phyloP scores from a whole-genome alignment of 148 eudicot species.

The Diospyros lotus region DNA sequence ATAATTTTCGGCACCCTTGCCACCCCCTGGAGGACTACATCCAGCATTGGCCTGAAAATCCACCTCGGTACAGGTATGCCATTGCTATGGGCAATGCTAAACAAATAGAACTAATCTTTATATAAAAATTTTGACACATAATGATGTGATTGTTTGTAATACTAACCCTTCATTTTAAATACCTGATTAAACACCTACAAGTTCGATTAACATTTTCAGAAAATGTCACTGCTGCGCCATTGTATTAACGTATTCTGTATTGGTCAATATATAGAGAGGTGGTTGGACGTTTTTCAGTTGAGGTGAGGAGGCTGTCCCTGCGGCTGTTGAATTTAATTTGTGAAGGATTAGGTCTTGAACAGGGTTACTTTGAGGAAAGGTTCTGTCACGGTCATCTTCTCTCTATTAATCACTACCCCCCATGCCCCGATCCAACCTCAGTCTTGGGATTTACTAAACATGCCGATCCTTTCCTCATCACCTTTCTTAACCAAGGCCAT shows the following conservation, averaged over 20 bases:
- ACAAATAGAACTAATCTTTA: too few species aligned
- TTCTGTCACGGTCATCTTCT: not conserved
- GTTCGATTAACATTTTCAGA: too few species aligned
- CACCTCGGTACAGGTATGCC: conserved; percentile 8
- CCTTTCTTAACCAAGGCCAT: conserved; percentile 13
- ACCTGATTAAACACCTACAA: not conserved
- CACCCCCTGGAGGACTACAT: conserved; percentile 8
- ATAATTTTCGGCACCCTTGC: not conserved
- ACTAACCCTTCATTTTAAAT: too few species aligned
- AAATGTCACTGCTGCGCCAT: too few species aligned
- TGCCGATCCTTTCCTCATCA: conserved; percentile 12
- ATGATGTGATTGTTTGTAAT: too few species aligned
- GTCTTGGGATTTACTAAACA: conserved; percentile 19
- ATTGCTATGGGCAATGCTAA: too few species aligned
- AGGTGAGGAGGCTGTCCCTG: conserved; percentile 14
- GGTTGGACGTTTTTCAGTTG: conserved; percentile 15
- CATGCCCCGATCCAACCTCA: conserved; percentile 26
- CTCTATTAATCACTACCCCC: conserved; percentile 21
- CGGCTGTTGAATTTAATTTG: conserved; percentile 16
- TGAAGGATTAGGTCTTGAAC: conserved; percentile 21
- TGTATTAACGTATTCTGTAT: not conserved
- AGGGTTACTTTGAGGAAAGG: conserved; percentile 11
- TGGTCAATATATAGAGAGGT: conserved; percentile 5
- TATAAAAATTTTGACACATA: too few species aligned
- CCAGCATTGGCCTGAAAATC: conserved; percentile 1